phyloP scores from a whole-genome alignment of 2,329 filamentous ascomycete genomes.

The Trichoderma lentiforme region DNA sequence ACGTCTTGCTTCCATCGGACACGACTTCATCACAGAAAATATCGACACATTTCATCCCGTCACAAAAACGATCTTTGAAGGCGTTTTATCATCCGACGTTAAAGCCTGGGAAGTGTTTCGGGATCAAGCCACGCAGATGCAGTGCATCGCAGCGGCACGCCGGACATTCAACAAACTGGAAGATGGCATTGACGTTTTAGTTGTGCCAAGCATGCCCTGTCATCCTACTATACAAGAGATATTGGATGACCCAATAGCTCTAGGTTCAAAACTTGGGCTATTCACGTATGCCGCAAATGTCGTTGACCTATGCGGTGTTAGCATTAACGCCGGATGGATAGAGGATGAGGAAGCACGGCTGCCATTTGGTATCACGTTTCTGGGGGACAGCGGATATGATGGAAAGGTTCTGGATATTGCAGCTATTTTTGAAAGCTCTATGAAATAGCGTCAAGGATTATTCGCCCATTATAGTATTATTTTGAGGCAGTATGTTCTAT shows the following conservation, averaged over 20 bases:
- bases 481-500: background rate
- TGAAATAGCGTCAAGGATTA: background rate
- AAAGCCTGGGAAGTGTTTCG: background rate
- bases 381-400: background rate
- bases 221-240: conserved; percentile 7
- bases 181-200: conserved; percentile 3
- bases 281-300: conserved; percentile 6
- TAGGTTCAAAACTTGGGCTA: background rate
- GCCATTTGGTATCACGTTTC: conserved; percentile 6
- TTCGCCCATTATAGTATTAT: background rate
- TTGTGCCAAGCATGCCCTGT: background rate
- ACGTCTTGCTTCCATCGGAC: conserved; percentile 6
- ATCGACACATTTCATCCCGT: background rate
- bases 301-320: conserved; percentile 1
- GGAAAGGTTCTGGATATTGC: background rate
- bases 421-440: background rate
- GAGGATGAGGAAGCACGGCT: background rate
- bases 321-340: conserved; percentile 4
- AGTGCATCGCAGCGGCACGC: background rate
- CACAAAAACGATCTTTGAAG: background rate
- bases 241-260: background rate
- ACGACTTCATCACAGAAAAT: background rate
- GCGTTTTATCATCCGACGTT: background rate
- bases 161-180: background rate
- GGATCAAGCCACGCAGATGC: background rate